Conservation (phyloP, 345 rosid species). For the Firmiana major region DNA sequence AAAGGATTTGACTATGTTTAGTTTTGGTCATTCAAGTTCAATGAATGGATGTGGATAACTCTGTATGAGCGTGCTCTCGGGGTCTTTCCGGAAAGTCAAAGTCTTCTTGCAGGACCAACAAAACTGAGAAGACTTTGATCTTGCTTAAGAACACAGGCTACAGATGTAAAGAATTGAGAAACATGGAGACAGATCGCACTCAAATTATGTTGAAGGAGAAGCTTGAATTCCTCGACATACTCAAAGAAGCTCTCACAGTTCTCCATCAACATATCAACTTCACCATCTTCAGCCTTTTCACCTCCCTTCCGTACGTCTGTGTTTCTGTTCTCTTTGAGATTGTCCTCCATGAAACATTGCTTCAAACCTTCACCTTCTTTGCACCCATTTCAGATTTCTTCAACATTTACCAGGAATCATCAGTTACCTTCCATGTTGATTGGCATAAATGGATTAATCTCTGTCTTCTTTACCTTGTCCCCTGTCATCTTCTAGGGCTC, state of each 20-base stretch:
- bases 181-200: constrained; percentile 14
- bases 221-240: constrained; percentile 17
- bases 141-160: too few species aligned
- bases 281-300: constrained; percentile 22
- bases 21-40: too few species aligned
- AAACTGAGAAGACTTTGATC: neutral
- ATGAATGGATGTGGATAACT: neutral
- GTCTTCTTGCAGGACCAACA: neutral
- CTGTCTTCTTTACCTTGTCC: constrained; percentile 6
- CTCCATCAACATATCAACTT: constrained; percentile 17
- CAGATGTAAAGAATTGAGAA: neutral
- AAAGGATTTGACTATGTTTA: too few species aligned
- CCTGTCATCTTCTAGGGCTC: constrained; percentile 30
- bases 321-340: constrained; percentile 26
- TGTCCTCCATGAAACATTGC: constrained; percentile 20
- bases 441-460: constrained; percentile 5
- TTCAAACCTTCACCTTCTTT: constrained; percentile 9
- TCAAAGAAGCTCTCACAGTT: constrained; percentile 25
- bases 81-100: neutral
- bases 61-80: neutral
- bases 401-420: neutral
- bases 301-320: constrained; percentile 34
- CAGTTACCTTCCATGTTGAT: neutral
- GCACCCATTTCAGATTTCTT: neutral
- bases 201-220: constrained; percentile 23